These are phyloP conservation scores for Bolboschoenus planiculmis DNA, from an alignment of 176 grass and related monocot genomes.

Conservation along the genomic window DNA sequence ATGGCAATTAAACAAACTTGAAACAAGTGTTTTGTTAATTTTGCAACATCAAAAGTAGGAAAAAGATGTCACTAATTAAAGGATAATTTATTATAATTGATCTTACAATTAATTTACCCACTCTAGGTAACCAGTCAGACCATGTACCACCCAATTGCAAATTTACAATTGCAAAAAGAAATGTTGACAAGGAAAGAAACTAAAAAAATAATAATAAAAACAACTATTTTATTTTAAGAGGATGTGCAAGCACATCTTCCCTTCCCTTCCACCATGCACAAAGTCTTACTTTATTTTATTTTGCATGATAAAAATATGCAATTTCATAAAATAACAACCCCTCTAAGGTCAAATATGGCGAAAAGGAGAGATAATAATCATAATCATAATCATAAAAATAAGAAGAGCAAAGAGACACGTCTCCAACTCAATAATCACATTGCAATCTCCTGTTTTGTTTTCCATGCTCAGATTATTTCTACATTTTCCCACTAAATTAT, in stretches of 20 bases:
- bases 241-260: not conserved
- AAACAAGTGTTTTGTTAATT: not conserved
- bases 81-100: not conserved
- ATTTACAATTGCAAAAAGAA: not conserved
- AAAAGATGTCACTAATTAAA: not conserved
- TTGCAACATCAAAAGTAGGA: not conserved
- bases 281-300: not conserved
- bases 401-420: slow-evolving; percentile 15
- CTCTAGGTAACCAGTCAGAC: not conserved
- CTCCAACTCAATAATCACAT: not conserved
- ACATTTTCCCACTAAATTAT: not conserved
- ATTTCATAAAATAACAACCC: not conserved
- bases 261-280: not conserved
- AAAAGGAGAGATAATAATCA: not conserved
- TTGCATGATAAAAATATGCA: not conserved
- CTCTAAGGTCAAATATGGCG: not conserved
- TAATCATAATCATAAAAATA: too few species aligned
- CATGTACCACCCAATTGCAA: not conserved
- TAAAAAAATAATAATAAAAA: not conserved
- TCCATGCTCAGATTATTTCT: slow-evolving; percentile 2
- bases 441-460: not conserved
- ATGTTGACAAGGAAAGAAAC: not conserved
- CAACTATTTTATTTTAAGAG: not conserved
- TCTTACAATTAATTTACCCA: not conserved
- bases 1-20: not conserved